Base-by-base conservation (phyloP, 2,329 filamentous ascomycete species). In the Lachnellula subtilissima region DNA sequence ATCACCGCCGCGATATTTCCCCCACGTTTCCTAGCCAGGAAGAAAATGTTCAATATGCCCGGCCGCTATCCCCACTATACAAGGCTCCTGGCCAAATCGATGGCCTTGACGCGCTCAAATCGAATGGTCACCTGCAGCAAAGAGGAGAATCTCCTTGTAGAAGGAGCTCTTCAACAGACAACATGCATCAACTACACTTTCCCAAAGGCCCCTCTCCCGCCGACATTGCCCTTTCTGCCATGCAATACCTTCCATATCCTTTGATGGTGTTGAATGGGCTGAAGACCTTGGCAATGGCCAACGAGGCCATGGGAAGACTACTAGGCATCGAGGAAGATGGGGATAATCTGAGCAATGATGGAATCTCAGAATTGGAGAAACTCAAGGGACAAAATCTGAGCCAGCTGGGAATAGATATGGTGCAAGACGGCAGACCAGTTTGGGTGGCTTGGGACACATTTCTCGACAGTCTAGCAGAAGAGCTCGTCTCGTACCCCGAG, bases 201-300 rank as follows among this genome's bases (percentile, higher is more conserved):
- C 77, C 78, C 0, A 70, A 70, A 52, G 74, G 78, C 36, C 53
- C 61, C 23, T 78, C 76, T 0, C 75, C 78, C 0, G 77, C 74
- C 1, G 79, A 83, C 63, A 71, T 85, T 40, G 84, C 86, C 22
- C 83, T 89, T 57, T 81, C 84, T 1, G 84, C 87, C 5, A 74
- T 92, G 71, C 86, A 89, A 65, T 90, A 88, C 66, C 75, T 92
- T 5, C 89, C 88, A 0, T 82, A 89, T 48, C 88, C 88, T 0
- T 70, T 89, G 4, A 70, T 91, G 37, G 83, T 92, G 1, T 73
- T 92, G 37, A 86, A 85, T 50, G 82, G 78, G 37, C 66, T 81
- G 32, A 91, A 91, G 71, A 88, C 85, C 0, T 80, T 91, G 3
- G 78, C 88, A 1, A 71, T 91, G 42, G 88, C 87, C 35, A 92